phyloP scores from a whole-genome alignment of 2,329 filamentous ascomycete genomes.

The Pseudogymnoascus sp. region DNA sequence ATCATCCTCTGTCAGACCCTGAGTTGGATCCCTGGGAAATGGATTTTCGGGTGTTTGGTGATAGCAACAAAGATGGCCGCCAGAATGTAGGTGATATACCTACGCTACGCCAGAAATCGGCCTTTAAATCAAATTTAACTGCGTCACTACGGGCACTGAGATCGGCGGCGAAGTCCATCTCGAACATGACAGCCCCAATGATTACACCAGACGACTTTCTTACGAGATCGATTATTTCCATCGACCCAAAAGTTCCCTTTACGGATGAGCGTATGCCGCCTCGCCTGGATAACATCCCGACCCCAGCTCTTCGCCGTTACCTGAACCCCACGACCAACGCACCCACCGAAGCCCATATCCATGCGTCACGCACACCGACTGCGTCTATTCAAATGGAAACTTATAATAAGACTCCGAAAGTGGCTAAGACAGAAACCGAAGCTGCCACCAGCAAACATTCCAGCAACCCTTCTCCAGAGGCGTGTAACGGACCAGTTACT shows the following conservation, averaged over 20 bases:
- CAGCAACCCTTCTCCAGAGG: constrained; percentile 20
- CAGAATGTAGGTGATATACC: constrained; percentile 9
- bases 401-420: constrained; percentile 45
- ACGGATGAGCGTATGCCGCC: constrained; percentile 60
- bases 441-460: constrained; percentile 26
- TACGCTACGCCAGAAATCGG: constrained; percentile 29
- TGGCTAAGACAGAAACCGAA: constrained; percentile 33
- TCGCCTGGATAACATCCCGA: constrained; percentile 54
- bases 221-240: constrained; percentile 59
- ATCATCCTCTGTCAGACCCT: constrained; percentile 42
- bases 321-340: constrained; percentile 54
- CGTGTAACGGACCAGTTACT: constrained; percentile 35
- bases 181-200: constrained; percentile 53
- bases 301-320: constrained; percentile 58
- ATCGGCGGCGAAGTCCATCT: constrained; percentile 57
- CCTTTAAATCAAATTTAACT: constrained; percentile 63
- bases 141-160: constrained; percentile 50
- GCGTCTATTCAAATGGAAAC: constrained; percentile 64
- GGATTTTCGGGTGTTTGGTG: constrained; percentile 42
- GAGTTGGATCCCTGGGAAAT: constrained; percentile 37
- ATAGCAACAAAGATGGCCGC: constrained; percentile 11
- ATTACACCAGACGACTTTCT: constrained; percentile 60
- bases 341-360: constrained; percentile 35
- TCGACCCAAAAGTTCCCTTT: constrained; percentile 58
- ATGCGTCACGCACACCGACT: constrained; percentile 29